phyloP scores from a whole-genome alignment of 176 grass and related monocot species.

The Hyparrhenia diplandra region DNA sequence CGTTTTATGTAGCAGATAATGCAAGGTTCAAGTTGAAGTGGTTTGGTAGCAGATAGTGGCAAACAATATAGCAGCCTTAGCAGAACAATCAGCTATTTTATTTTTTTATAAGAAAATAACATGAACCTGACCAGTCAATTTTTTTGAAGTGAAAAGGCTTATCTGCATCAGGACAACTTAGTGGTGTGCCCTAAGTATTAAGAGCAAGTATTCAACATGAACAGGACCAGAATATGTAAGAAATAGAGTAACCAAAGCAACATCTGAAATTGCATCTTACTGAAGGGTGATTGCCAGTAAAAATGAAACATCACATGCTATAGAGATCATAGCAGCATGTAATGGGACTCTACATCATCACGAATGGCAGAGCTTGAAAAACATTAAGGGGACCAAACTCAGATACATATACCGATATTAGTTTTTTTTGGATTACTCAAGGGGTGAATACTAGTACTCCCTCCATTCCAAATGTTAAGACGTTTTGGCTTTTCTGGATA shows the following conservation, averaged over 20 bases:
- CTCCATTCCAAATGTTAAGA: background rate
- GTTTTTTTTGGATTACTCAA: background rate
- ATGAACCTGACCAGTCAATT: background rate
- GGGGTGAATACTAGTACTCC: background rate
- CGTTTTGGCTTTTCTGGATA: background rate
- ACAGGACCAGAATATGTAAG: background rate
- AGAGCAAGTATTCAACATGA: background rate
- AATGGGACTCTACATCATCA: background rate
- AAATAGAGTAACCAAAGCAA: background rate
- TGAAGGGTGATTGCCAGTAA: background rate
- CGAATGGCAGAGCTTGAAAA: background rate
- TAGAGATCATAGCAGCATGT: background rate
- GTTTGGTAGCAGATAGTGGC: background rate
- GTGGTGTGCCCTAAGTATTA: background rate
- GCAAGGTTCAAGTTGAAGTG: background rate
- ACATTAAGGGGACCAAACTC: background rate
- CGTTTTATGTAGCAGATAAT: background rate
- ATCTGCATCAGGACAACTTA: background rate
- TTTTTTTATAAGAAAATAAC: background rate
- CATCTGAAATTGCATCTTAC: background rate
- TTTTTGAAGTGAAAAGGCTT: background rate
- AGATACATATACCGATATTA: background rate
- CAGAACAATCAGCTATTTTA: background rate
- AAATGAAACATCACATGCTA: background rate
- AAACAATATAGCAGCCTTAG: background rate